These are phyloP conservation scores for Huntiella omanensis DNA, from an alignment of 2,329 filamentous ascomycete species.

Conservation along the genomic window DNA sequence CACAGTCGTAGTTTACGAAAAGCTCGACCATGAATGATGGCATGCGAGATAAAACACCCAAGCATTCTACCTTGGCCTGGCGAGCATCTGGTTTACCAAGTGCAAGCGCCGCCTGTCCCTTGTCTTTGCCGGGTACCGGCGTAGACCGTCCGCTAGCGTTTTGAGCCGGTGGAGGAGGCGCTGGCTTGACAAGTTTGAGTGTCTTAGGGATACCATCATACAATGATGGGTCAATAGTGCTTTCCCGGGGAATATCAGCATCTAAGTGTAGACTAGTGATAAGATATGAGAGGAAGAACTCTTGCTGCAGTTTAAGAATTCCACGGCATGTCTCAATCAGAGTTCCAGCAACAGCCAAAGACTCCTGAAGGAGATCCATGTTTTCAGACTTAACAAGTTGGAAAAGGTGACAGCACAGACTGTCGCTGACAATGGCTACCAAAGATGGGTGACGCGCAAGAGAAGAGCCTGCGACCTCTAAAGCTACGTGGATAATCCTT, in stretches of 20 bases:
- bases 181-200: slow-evolving; percentile 68
- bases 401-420: slow-evolving; percentile 83
- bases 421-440: slow-evolving; percentile 75
- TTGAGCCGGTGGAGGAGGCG: slow-evolving; percentile 20
- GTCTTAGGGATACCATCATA: slow-evolving; percentile 88
- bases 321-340: slow-evolving; percentile 75
- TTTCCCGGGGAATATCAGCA: slow-evolving; percentile 83
- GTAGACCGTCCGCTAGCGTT: slow-evolving; percentile 62
- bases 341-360: slow-evolving; percentile 78
- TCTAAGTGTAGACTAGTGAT: slow-evolving; percentile 84
- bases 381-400: slow-evolving; percentile 93
- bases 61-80: slow-evolving; percentile 95
- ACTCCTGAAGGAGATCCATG: slow-evolving; percentile 84
- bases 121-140: slow-evolving; percentile 81
- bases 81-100: slow-evolving; percentile 82
- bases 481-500: slow-evolving; percentile 87
- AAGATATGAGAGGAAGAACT: slow-evolving; percentile 84
- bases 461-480: slow-evolving; percentile 88
- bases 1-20: slow-evolving; percentile 96
- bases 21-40: slow-evolving; percentile 88
- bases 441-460: slow-evolving; percentile 84
- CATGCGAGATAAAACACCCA: slow-evolving; percentile 80
- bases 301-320: slow-evolving; percentile 87
- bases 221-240: slow-evolving; percentile 73
- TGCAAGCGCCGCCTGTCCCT: slow-evolving; percentile 79